These are phyloP conservation scores for Fragaria iinumae DNA, from an alignment of 306 rosid genomes.

Conservation along the genomic window DNA sequence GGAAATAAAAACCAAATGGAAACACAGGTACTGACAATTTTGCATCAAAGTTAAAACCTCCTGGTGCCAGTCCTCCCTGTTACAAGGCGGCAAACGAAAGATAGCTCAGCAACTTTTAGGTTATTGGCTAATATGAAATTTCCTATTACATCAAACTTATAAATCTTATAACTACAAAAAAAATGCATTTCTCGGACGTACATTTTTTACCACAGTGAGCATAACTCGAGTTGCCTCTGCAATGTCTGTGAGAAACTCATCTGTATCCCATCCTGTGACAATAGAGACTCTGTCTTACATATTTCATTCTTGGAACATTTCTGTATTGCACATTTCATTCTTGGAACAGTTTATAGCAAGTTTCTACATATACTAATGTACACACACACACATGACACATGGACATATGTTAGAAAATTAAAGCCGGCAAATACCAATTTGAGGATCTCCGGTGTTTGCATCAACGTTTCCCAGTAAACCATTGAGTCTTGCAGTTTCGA, in stretches of 20 bases:
- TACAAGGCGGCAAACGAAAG: not conserved
- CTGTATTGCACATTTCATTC: not conserved
- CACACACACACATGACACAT: not conserved
- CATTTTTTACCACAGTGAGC: constrained; percentile 80
- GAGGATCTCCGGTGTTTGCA: constrained; percentile 98
- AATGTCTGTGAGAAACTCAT: constrained; percentile 86
- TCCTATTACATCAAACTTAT: not conserved
- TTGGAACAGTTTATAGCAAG: not conserved
- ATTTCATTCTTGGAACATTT: not conserved
- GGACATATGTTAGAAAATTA: not conserved
- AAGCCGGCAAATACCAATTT: constrained; percentile 54
- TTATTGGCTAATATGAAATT: not conserved
- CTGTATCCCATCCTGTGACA: constrained; percentile 91
- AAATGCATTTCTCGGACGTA: constrained; percentile 25
- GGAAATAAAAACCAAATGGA: not conserved
- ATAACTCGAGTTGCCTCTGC: constrained; percentile 86
- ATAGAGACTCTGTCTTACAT: not conserved
- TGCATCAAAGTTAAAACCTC: constrained; percentile 98
- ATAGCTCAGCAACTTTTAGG: not conserved
- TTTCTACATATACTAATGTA: too few relatives aligned
- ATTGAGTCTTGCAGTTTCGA: constrained; percentile 93
- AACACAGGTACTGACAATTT: constrained; percentile 61
- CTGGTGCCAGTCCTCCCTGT: constrained; percentile 91
- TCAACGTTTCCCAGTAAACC: constrained; percentile 87
- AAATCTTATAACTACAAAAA: constrained; percentile 7